These are phyloP conservation scores for Stachybotrys elegans DNA, from an alignment of 2,329 filamentous ascomycete genomes.

Conservation along the genomic window DNA sequence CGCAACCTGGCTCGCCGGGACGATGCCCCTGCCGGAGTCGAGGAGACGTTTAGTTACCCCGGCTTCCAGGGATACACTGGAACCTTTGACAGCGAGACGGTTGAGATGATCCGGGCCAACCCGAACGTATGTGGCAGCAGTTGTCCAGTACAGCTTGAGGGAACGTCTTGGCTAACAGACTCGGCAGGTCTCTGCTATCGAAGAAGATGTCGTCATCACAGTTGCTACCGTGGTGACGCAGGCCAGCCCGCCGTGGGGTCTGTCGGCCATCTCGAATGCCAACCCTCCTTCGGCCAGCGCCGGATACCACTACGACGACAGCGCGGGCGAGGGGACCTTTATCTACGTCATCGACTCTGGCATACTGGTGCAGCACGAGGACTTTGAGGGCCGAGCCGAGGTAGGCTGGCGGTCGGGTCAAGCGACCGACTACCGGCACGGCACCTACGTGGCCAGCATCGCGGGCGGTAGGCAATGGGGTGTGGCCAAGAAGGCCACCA, in stretches of 20 bases:
- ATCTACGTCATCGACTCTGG: conserved; percentile 1
- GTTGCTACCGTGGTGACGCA: not conserved
- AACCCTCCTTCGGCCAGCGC: not conserved
- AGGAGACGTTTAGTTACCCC: conserved; percentile 7
- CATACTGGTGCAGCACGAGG: not conserved
- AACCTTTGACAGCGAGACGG: conserved; percentile 4
- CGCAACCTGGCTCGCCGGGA: conserved; percentile 3
- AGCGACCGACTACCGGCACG: conserved; percentile 22
- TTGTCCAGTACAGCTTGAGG: not conserved
- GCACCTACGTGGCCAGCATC: conserved; percentile 20
- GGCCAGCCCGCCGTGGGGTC: not conserved
- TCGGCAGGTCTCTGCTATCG: conserved; percentile 1
- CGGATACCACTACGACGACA: conserved; percentile 1
- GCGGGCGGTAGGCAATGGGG: conserved; percentile 11
- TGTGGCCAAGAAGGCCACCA: conserved; percentile 28
- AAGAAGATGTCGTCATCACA: not conserved
- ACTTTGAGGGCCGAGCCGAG: conserved; percentile 1
- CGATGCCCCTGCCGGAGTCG: not conserved
- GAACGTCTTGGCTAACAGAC: not conserved
- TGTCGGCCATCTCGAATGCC: not conserved
- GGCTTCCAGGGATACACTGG: conserved; percentile 7
- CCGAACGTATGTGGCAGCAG: not conserved
- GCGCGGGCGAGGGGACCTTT: not conserved
- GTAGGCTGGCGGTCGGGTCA: not conserved
- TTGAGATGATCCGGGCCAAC: conserved; percentile 6